Conservation (phyloP, 139 green algal species). For the Picochlorum sp. region DNA sequence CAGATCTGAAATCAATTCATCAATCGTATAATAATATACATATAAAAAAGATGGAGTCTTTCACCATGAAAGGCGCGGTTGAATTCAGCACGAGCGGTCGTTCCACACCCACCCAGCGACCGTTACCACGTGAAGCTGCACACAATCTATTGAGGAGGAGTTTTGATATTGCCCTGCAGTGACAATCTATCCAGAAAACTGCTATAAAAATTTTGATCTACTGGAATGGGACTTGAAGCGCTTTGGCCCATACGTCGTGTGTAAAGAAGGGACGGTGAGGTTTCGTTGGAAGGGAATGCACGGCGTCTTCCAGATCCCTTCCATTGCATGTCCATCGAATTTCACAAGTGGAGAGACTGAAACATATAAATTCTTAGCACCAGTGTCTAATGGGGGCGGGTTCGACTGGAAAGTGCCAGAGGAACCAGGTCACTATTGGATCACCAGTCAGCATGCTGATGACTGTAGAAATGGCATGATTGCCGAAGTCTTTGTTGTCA, state of each 20-base stretch:
- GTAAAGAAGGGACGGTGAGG: background rate
- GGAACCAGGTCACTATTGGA: constrained; percentile 19
- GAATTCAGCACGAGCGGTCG: too few relatives aligned
- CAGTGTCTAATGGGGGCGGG: constrained; percentile 4
- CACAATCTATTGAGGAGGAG: background rate
- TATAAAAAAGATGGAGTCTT: too few relatives aligned
- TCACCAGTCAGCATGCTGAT: constrained; percentile 13
- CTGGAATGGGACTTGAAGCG: background rate
- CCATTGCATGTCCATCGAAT: constrained; percentile 17
- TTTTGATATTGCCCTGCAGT: background rate
- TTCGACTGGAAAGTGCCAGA: constrained; percentile 19
- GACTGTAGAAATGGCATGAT: constrained; percentile 17
- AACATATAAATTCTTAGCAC: constrained; percentile 17
- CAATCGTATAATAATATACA: too few relatives aligned
- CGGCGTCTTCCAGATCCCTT: constrained; percentile 26
- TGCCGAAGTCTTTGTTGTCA: constrained; percentile 1
- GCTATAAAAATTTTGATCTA: constrained; percentile 2
- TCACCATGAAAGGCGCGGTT: too few relatives aligned
- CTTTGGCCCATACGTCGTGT: constrained; percentile 11
- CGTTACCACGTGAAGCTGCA: background rate
- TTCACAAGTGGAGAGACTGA: constrained; percentile 15
- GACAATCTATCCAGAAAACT: background rate
- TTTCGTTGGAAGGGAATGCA: constrained; percentile 20
- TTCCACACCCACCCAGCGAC: background rate
- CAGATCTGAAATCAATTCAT: background rate